Percentiles rank a stretch among this genome's conserved stretches.
These are phyloP conservation scores for Cadophora sp. DNA, from an alignment of 2,329 filamentous ascomycete genomes.

Conservation along the genomic window DNA sequence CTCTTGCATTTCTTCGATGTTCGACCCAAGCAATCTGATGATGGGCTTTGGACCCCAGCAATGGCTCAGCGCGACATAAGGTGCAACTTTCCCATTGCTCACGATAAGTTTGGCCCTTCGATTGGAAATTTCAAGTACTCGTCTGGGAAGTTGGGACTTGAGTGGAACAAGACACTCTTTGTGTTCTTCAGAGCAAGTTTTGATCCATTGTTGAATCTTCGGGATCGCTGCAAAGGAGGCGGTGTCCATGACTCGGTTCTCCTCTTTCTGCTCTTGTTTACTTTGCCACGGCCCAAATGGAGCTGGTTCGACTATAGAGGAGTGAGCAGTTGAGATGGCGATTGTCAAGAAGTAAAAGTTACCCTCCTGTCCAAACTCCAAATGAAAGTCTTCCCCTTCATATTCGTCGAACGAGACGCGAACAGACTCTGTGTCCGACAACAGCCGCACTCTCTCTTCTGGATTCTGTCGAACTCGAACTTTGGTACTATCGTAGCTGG, in stretches of 20 bases:
- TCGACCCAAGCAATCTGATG: not conserved
- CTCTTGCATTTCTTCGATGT: not conserved
- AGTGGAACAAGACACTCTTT: not conserved
- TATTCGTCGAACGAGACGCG: not conserved
- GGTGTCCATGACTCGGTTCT: not conserved
- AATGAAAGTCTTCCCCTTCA: not conserved
- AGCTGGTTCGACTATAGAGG: no score
- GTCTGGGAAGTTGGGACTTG: not conserved
- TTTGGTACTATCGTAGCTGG: not conserved
- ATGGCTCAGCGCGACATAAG: slow-evolving; percentile 23
- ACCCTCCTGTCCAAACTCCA: not conserved
- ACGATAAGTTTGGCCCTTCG: not conserved
- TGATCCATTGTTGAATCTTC: not conserved
- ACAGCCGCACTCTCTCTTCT: not conserved
- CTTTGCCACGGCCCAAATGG: not conserved
- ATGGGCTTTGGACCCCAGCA: slow-evolving; percentile 1
- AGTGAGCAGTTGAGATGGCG: no score
- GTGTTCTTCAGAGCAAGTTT: not conserved
- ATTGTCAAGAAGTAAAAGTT: not conserved
- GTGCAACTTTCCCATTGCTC: not conserved
- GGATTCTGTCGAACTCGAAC: slow-evolving; percentile 1
- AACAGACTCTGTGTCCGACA: not conserved
- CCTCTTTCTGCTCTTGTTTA: not conserved
- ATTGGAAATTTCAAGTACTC: not conserved
- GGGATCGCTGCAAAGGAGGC: not conserved